Evolutionary conservation across 1,284 basidiomycete species (phyloP).

Genomic region (Marasmius fiardii): DNA sequence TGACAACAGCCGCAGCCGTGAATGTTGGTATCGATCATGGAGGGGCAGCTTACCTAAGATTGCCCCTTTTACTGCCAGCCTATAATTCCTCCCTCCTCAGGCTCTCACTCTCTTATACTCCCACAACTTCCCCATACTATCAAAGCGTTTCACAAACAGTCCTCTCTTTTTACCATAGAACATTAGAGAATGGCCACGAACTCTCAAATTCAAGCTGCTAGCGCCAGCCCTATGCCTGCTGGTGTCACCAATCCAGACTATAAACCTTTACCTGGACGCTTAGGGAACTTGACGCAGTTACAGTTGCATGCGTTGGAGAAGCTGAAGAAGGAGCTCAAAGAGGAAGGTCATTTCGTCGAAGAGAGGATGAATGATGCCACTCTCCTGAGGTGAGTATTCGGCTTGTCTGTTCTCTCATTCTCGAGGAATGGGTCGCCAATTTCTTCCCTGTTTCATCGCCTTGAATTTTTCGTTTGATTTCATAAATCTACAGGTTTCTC

Average conservation of each 20-base stretch:
- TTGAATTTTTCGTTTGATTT: too few relatives aligned
- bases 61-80: too few relatives aligned
- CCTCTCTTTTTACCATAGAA: not conserved
- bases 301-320: constrained; percentile 76
- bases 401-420: not conserved
- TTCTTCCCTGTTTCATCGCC: too few relatives aligned
- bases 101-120: too few relatives aligned
- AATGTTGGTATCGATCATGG: too few relatives aligned
- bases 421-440: not conserved
- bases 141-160: not conserved
- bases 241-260: constrained; percentile 30
- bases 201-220: constrained; percentile 23
- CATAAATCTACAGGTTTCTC: constrained; percentile 58
- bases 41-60: too few relatives aligned
- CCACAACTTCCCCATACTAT: too few relatives aligned
- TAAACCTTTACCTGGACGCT: constrained; percentile 44
- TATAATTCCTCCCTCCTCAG: too few relatives aligned
- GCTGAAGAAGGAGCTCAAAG: constrained; percentile 66
- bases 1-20: too few relatives aligned
- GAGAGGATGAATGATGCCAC: constrained; percentile 79
- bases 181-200: not conserved
- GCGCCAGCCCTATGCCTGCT: constrained; percentile 6
- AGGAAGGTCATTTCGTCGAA: constrained; percentile 58
- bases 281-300: constrained; percentile 75
- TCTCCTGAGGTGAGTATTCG: constrained; percentile 58